Evolutionary conservation across 1,284 basidiomycete species (phyloP).

Genomic region (Ganoderma lucidum): DNA sequence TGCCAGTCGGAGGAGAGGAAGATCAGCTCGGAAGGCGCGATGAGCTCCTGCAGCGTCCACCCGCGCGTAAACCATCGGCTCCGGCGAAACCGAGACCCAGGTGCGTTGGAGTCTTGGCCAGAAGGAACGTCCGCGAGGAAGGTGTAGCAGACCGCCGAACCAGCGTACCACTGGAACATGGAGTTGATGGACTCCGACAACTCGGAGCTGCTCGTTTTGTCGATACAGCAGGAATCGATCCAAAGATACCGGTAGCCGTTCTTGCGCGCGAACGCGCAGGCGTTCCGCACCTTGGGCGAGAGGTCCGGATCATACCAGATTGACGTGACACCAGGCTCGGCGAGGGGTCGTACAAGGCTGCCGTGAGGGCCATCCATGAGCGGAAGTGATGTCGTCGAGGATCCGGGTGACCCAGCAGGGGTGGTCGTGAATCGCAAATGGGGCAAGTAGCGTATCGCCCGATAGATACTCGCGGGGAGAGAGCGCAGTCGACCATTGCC

Average conservation of each 20-base stretch:
- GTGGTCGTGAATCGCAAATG: no score
- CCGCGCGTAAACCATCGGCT: constrained; percentile 10
- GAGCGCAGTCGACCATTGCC: no score
- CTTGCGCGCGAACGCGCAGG: constrained; percentile 7
- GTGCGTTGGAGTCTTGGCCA: background rate
- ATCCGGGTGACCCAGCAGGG: no score
- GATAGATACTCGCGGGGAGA: no score
- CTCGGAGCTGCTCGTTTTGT: constrained; percentile 11
- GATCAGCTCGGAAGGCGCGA: background rate
- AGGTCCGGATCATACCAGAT: background rate
- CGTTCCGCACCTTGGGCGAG: background rate
- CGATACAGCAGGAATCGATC: constrained; percentile 10
- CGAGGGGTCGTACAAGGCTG: no score
- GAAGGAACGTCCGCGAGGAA: constrained; percentile 4
- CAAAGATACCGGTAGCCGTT: background rate
- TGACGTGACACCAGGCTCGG: background rate
- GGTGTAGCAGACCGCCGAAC: background rate
- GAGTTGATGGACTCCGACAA: constrained; percentile 11
- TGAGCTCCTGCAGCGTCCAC: constrained; percentile 13
- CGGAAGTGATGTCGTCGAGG: no score
- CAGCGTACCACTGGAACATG: constrained; percentile 4
- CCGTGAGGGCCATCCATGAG: no score
- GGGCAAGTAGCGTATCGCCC: no score
- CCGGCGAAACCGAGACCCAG: background rate
- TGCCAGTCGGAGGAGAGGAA: constrained; percentile 3